Base-by-base conservation (phyloP, 352 stramenopile genomes). In the Phytopythium mirpurense region DNA sequence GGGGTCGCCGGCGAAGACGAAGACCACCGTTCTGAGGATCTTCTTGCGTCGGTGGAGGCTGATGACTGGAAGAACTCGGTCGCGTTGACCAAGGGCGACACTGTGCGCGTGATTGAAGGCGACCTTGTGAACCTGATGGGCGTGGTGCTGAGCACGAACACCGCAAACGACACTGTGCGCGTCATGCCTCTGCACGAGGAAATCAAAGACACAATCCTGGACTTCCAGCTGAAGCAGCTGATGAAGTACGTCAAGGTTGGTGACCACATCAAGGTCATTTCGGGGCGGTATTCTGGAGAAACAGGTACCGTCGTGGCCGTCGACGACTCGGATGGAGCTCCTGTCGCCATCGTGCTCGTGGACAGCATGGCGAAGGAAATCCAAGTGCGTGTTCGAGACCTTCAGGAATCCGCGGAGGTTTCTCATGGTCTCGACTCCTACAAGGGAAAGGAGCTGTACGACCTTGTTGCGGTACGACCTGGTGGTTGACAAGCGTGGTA, bases 161-260 rank as follows among this genome's bases (percentile, higher is more conserved):
- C 79, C 37, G 71, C 78, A 31, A 95, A 93, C 47, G 83, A 93
- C 59, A 93, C 83, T 9, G 85, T 95, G 6, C 83, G 83, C 31
- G 85, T 95, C 27, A 95, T 95, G 83, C 85, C 85, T 14, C 67
- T 95, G 29, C 85, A 95, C 54, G 85, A 95, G 72, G 85, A 95
- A 56, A 95, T 95, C 59, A 95, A 94, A 58, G 85, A 95, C 51
- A 95, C 85, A 24, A 93, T 94, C 41, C 61, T 95, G 35, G 85
- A 95, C 54, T 95, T 95, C 61, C 82, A 93, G 63, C 60, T 94
- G 40, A 92, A 90, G 56, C 85, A 95, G 55, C 55, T 95, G 47
- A 92, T 95, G 76, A 95, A 95, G 58, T 93, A 91, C 51, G 85
- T 95, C 55, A 95, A 95, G 54, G 83, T 95, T n/a, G 87, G 87